Evolutionary conservation across 768 basidiomycete species (phyloP).

Genomic region (Mycena chlorophos): DNA sequence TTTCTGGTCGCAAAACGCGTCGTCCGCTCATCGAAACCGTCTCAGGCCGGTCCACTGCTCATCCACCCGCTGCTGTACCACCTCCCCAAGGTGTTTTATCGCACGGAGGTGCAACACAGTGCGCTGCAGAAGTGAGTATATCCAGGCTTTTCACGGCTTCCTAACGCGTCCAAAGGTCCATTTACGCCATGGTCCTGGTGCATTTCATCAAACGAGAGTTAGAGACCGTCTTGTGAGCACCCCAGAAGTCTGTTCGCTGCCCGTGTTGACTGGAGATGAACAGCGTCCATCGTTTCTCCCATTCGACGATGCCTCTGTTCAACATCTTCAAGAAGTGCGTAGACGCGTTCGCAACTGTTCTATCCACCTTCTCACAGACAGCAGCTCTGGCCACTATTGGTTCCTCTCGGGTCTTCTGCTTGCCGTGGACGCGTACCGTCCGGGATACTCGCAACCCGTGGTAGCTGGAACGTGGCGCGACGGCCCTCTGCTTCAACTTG

Average conservation of each 20-base stretch:
- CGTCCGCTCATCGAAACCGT: not conserved
- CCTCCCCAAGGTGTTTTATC: slow-evolving; percentile 69
- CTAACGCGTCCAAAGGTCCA: slow-evolving; percentile 46
- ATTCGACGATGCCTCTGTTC: slow-evolving; percentile 85
- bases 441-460: slow-evolving; percentile 69
- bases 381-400: slow-evolving; percentile 89
- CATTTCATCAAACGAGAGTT: slow-evolving; percentile 93
- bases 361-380: not conserved
- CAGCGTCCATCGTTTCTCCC: slow-evolving; percentile 93
- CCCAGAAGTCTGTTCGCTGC: not conserved
- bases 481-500: slow-evolving; percentile 65
- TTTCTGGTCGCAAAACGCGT: not conserved
- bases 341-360: slow-evolving; percentile 22
- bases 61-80: slow-evolving; percentile 86
- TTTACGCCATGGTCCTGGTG: slow-evolving; percentile 72
- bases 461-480: slow-evolving; percentile 64
- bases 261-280: slow-evolving; percentile 1
- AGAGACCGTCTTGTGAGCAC: slow-evolving; percentile 82
- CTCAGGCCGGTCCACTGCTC: slow-evolving; percentile 80
- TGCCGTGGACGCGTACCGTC: slow-evolving; percentile 79
- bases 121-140: slow-evolving; percentile 66
- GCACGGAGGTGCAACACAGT: slow-evolving; percentile 69
- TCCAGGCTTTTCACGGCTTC: not conserved
- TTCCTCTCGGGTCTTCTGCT: slow-evolving; percentile 76
- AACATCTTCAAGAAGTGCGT: slow-evolving; percentile 88